Evolutionary conservation across 768 basidiomycete genomes (phyloP).

Genomic region (Polyporus arcularius): DNA sequence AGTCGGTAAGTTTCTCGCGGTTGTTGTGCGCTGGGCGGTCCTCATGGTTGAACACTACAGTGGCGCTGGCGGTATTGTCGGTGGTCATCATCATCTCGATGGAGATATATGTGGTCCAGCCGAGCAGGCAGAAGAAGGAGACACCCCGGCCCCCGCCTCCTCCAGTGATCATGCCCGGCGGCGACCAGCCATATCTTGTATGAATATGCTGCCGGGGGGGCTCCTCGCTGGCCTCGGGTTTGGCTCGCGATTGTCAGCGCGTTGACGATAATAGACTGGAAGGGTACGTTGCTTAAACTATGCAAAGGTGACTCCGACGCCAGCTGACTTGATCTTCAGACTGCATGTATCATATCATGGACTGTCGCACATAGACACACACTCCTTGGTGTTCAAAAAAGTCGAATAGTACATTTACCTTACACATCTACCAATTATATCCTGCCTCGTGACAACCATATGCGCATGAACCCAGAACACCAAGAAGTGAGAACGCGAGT

Average conservation of each 20-base stretch:
- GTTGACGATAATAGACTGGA: too few relatives aligned
- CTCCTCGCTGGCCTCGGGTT: too few relatives aligned
- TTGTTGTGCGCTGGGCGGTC: neutral
- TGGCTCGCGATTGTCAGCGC: too few relatives aligned
- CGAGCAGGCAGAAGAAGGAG: constrained; percentile 34
- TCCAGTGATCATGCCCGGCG: neutral
- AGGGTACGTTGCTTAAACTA: neutral
- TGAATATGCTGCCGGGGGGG: neutral
- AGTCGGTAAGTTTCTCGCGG: constrained; percentile 55
- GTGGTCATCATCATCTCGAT: constrained; percentile 67
- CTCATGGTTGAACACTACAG: constrained; percentile 34
- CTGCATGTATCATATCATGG: neutral
- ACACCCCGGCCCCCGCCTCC: constrained; percentile 31
- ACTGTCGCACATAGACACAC: neutral
- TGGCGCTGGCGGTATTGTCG: constrained; percentile 64
- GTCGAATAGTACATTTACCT: constrained; percentile 2
- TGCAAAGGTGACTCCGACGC: neutral
- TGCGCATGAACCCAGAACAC: constrained; percentile 15
- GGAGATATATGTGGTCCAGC: constrained; percentile 51
- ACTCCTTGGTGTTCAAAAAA: neutral
- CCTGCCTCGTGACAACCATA: constrained; percentile 10
- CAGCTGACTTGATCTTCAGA: neutral
- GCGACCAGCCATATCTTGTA: neutral
- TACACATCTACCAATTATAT: constrained; percentile 5
- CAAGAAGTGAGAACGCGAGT: neutral